Base-by-base conservation (phyloP, 2,329 filamentous ascomycete genomes). In the Botrytis cinerea region DNA sequence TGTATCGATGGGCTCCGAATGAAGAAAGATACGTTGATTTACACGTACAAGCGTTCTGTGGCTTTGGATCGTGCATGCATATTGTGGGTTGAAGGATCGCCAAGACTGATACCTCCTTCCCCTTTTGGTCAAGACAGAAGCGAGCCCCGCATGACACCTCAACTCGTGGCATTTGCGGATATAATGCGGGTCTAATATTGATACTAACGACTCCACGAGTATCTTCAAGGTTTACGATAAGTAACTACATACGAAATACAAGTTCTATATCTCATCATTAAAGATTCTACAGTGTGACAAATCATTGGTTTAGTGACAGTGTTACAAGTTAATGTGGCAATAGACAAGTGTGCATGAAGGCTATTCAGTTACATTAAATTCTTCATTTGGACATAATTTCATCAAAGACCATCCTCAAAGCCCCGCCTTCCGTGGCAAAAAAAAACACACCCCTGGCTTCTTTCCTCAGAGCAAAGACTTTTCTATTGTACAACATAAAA, bases 51-150 rank as follows among this genome's bases (percentile, higher is more conserved):
- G 46, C 22, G 18, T 48, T 35, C n/a, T 0, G 18, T 67, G 35
- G 66, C 66, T 22, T 28, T 28, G 1, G 25, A 69, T 45, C 48
- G 51, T 45, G 48, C 66, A 43, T 69, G 66, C 66, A 69, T 43
- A 32, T 69, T 57, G 35, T 57, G 66, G 48, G 51, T 32, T 54
- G 66, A 69, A 69, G 38, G 35, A 45, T 45, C 48, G 51, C 51
- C 51, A 59, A 66, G 38, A 22, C n/a, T 32, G 38, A 48, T 18
- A 3, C 3, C 67, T 59, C 67, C 48, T 69, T 69, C 51, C n/a
- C 48, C 67, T 43, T 69, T 43, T 32, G 32, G 35, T 20, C 35
- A 69, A 57, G 35, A 43, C 5, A 10, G 38, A 59, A 45, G 67
- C 48, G 67, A 69, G 35, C 67, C 51, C 67, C 67, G 38, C 67